Conservation (phyloP, 257 asterid genomes). For the Primulina tabacum region DNA sequence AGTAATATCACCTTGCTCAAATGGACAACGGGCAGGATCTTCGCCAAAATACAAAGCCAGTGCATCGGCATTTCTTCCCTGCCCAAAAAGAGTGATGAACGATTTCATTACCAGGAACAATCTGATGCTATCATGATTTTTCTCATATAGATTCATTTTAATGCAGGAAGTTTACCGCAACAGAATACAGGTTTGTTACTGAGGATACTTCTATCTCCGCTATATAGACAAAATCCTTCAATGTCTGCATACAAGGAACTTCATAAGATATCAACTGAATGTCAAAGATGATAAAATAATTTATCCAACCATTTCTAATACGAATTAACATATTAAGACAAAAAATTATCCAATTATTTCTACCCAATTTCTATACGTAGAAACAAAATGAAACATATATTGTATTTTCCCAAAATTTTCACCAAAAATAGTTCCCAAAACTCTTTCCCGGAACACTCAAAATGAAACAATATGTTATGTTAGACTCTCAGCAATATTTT, state of each 20-base stretch:
- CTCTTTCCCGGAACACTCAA: too few relatives aligned
- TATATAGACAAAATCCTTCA: slow-evolving; percentile 64
- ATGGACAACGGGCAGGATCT: slow-evolving; percentile 94
- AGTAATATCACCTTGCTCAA: slow-evolving; percentile 81
- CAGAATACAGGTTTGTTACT: slow-evolving; percentile 70
- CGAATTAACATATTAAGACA: not conserved
- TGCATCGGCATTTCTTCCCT: slow-evolving; percentile 99
- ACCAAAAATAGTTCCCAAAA: too few relatives aligned
- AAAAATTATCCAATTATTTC: too few relatives aligned
- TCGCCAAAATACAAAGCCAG: slow-evolving; percentile 91
- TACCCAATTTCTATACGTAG: too few relatives aligned
- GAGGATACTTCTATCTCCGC: slow-evolving; percentile 80
- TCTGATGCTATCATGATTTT: slow-evolving; percentile 1
- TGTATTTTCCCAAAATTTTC: too few relatives aligned
- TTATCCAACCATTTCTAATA: not conserved
- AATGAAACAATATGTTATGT: too few relatives aligned
- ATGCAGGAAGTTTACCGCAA: slow-evolving; percentile 56
- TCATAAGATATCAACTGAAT: not conserved
- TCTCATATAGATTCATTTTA: slow-evolving; percentile 6
- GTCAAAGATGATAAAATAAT: not conserved
- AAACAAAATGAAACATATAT: too few relatives aligned
- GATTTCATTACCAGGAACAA: slow-evolving; percentile 13
- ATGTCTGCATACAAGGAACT: slow-evolving; percentile 51
- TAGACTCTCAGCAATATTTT: too few relatives aligned
- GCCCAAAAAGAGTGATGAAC: slow-evolving; percentile 30